Percentiles rank a stretch among this genome's conserved stretches.
These are phyloP conservation scores for Tuber borchii DNA, from an alignment of 495 filamentous ascomycete genomes.

Conservation along the genomic window DNA sequence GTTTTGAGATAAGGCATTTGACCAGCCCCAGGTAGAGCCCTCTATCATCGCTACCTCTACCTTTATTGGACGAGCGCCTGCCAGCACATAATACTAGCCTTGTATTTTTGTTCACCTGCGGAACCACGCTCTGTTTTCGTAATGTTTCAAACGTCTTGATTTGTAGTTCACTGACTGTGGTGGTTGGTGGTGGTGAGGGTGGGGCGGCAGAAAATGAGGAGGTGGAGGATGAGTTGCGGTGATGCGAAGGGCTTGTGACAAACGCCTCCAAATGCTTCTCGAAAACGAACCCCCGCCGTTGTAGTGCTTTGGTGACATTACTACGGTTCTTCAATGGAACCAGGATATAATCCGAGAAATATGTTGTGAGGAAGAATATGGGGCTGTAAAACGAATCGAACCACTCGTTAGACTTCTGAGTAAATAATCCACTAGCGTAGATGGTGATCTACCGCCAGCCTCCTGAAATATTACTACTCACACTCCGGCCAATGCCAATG, in stretches of 20 bases:
- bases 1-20: constrained; percentile 62
- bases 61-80: constrained; percentile 48
- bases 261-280: constrained; percentile 65
- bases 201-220: constrained; percentile 48
- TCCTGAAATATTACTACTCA: constrained; percentile 44
- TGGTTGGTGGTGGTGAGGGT: constrained; percentile 69
- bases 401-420: constrained; percentile 11
- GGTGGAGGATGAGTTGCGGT: constrained; percentile 49
- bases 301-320: constrained; percentile 67
- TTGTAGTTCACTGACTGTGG: constrained; percentile 71
- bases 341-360: constrained; percentile 94
- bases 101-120: constrained; percentile 60
- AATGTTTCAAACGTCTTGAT: constrained; percentile 71
- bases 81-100: constrained; percentile 81
- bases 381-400: constrained; percentile 49
- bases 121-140: constrained; percentile 64
- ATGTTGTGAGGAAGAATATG: constrained; percentile 98
- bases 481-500: constrained; percentile 86
- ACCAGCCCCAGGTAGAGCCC: constrained; percentile 60
- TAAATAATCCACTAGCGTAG: neutral
- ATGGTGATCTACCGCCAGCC: neutral
- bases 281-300: constrained; percentile 72
- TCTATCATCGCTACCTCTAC: constrained; percentile 38
- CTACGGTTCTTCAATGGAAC: constrained; percentile 67
- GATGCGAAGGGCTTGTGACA: constrained; percentile 52